phyloP scores from a whole-genome alignment of 1,284 basidiomycete genomes.

The Trichosporon inkin region DNA sequence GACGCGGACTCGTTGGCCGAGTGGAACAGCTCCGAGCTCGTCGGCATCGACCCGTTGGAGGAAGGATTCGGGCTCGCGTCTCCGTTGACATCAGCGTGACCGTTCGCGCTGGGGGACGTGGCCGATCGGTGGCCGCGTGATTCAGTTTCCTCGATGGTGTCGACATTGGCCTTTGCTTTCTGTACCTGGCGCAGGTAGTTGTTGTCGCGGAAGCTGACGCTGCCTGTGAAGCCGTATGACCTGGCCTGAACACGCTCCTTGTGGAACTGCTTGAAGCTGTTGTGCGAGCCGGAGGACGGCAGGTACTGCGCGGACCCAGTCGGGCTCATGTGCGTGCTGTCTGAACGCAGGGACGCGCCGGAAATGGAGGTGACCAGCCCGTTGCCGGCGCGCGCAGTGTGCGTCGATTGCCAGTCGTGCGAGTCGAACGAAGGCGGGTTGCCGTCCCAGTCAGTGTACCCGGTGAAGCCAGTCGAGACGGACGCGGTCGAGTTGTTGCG shows the following conservation, averaged over 20 bases:
- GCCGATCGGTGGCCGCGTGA: background rate
- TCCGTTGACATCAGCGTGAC: background rate
- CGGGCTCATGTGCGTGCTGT: slow-evolving; percentile 12
- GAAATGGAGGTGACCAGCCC: slow-evolving; percentile 1
- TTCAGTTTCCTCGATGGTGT: background rate
- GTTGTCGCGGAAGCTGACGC: slow-evolving; percentile 35
- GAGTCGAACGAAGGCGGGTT: slow-evolving; percentile 27
- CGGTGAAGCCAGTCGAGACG: slow-evolving; percentile 8
- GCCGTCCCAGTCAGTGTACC: slow-evolving; percentile 33
- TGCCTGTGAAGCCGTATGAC: slow-evolving; percentile 43
- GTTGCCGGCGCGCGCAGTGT: background rate
- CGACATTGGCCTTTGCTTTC: slow-evolving; percentile 21
- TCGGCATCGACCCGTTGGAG: slow-evolving; percentile 1
- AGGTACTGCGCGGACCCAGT: slow-evolving; percentile 1
- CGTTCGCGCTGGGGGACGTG: background rate
- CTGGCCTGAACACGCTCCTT: slow-evolving; percentile 20
- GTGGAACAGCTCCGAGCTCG: background rate
- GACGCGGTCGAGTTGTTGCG: slow-evolving; percentile 9
- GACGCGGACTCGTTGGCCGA: background rate
- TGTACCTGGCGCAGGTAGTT: slow-evolving; percentile 38
- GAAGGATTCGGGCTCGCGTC: background rate
- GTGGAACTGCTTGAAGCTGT: slow-evolving; percentile 2
- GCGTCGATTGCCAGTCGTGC: slow-evolving; percentile 13
- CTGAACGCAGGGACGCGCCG: slow-evolving; percentile 2
- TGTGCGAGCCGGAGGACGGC: slow-evolving; percentile 7